Evolutionary conservation across 2,329 filamentous ascomycete species (phyloP), one percentile per base, ranked within the genome.

Genomic region (Fusarium tuaranense): DNA sequence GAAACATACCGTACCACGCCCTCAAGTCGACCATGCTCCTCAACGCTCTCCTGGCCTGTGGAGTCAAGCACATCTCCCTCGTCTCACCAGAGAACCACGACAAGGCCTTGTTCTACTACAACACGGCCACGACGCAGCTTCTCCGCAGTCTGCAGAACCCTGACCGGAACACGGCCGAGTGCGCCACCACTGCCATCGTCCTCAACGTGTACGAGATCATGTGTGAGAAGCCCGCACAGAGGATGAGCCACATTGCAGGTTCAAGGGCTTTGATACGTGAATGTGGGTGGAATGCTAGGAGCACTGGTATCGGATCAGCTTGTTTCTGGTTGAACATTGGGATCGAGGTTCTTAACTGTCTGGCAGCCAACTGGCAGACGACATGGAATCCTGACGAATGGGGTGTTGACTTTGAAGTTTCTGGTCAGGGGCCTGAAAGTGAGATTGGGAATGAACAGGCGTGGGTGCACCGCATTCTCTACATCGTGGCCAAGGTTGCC

Each of bases 321-420:
- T 98, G 95, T 82, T 98, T 98, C 84, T 98, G 96, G 95, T 87
- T 98, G 41, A 98, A 97, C 78, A 92, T 97, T 18, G 93, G 93
- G 18, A 93, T 98, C 88, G 96, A 98, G 81, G 87, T 98, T n/a
- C 86, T 98, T 32, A 94, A 91, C 73, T 98, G 95, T 81, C 86
- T 98, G 18, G 92, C 94, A 74, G 95, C 95, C 83, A 95, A 96
- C 80, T 97, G 94, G 93, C 90, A 92, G 74, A 91, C 95, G 14
- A 92, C 94, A 1, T 98, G 95, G 94, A 92, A 97, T 64, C 95
- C 95, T 1, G 94, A 98, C 76, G 91, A 94, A 13, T 98, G 96
- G 95, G 94, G 93, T 1, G 87, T 98, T 20, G 92, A 97, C 78
- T 91, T 97, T 87, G 89, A 93, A 76, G 93, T 78, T 16, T 67